These are phyloP conservation scores for Neonectria coccinea DNA, from an alignment of 2,329 filamentous ascomycete genomes.

Conservation along the genomic window DNA sequence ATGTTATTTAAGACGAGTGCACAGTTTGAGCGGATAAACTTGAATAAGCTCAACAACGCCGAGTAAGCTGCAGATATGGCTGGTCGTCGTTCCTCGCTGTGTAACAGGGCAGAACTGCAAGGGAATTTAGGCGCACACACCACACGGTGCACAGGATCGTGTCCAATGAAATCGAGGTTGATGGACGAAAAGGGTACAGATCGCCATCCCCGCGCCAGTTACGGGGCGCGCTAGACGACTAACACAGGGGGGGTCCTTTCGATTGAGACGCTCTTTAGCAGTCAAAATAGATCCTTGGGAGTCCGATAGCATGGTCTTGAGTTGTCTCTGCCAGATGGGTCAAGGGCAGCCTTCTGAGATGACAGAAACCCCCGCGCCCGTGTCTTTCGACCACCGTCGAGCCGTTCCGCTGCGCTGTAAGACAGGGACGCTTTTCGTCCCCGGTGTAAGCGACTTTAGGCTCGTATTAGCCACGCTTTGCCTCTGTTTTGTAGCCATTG, in stretches of 20 bases:
- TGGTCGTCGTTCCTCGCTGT: background rate
- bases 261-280: background rate
- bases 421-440: background rate
- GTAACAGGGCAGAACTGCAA: background rate
- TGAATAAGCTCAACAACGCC: background rate
- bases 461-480: background rate
- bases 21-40: too few relatives aligned
- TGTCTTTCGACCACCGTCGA: background rate
- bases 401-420: background rate
- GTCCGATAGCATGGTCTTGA: background rate
- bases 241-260: background rate
- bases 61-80: background rate
- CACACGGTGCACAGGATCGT: background rate
- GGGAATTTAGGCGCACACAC: background rate
- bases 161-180: background rate
- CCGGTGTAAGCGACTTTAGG: background rate
- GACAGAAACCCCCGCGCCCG: too few relatives aligned
- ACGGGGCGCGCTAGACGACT: background rate
- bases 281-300: background rate
- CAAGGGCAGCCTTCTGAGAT: background rate
- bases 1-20: too few relatives aligned
- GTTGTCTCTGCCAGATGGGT: background rate
- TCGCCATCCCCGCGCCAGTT: background rate
- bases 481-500: background rate
- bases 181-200: background rate